phyloP scores from a whole-genome alignment of 2,329 filamentous ascomycete species.

The Trichoderma gracile region DNA sequence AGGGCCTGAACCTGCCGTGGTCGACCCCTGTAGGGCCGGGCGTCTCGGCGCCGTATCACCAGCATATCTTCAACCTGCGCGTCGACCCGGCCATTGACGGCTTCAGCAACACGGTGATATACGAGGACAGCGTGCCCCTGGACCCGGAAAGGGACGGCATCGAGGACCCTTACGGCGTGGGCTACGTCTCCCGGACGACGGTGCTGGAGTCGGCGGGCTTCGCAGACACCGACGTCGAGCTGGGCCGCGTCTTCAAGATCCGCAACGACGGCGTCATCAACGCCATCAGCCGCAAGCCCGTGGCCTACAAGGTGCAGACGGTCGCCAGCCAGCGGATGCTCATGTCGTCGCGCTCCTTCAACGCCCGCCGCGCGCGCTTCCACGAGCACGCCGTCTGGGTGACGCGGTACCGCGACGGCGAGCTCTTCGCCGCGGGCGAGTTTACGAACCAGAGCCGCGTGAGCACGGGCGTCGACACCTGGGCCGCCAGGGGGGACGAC shows the following conservation, averaged over 20 bases:
- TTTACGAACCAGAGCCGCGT: slow-evolving; percentile 53
- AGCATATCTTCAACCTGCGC: slow-evolving; percentile 66
- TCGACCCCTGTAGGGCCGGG: slow-evolving; percentile 63
- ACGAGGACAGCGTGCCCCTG: slow-evolving; percentile 46
- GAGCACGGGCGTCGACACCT: slow-evolving; percentile 47
- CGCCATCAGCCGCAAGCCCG: slow-evolving; percentile 47
- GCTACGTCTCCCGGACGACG: slow-evolving; percentile 55
- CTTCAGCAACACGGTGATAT: slow-evolving; percentile 49
- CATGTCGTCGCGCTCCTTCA: slow-evolving; percentile 47
- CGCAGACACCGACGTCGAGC: slow-evolving; percentile 53
- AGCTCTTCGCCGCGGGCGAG: slow-evolving; percentile 53
- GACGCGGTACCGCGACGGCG: slow-evolving; percentile 50
- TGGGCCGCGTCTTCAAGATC: slow-evolving; percentile 53
- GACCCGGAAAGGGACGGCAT: slow-evolving; percentile 45
- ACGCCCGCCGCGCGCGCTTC: slow-evolving; percentile 46
- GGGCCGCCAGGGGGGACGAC: slow-evolving; percentile 50
- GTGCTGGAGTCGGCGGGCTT: slow-evolving; percentile 48
- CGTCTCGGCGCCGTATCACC: slow-evolving; percentile 67
- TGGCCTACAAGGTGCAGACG: slow-evolving; percentile 52
- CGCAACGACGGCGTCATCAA: slow-evolving; percentile 51
- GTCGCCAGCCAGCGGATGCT: slow-evolving; percentile 50
- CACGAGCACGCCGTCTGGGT: slow-evolving; percentile 52
- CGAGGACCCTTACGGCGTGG: slow-evolving; percentile 63
- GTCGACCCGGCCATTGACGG: slow-evolving; percentile 65
- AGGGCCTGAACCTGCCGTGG: slow-evolving; percentile 50